Evolutionary conservation across 1,284 basidiomycete species (phyloP), one percentile per base, ranked within the genome.

Genomic region (Cutaneotrichosporon sp.): DNA sequence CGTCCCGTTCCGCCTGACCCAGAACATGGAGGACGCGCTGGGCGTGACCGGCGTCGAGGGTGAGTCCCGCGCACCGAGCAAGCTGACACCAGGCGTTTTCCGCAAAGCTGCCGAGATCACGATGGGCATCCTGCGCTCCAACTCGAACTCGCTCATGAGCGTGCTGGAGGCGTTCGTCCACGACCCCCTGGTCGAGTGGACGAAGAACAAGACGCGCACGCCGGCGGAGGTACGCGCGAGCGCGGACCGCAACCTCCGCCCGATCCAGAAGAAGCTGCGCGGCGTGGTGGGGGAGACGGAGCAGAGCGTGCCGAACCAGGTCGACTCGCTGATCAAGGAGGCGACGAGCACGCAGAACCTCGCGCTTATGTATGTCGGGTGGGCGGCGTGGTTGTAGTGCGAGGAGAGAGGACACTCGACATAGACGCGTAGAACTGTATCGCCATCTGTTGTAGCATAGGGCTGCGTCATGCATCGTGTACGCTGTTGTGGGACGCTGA

Each of bases 121-220:
- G 0, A 80, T 98, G 78, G 81, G 85, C 53, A 79, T 97, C 27
- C 80, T 99, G 29, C 83, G 91, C 26, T 84, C 87, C 60, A 94
- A 98, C 79, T 88, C 86, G 67, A 93, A 97, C 72, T 88, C 88
- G 48, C 78, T 99, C 56, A 94, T 96, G 86, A 94, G 86, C 69
- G 90, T 98, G 1, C 81, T 99, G 33, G 94, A 98, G 68, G 90
- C 96, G 1, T 98, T 98, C 74, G 85, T 97, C 31, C 96, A 98
- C 65, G 96, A 99, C 72, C 96, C 96, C 1, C 80, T 99, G 3
- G 87, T 94, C 26, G 96, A 99, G 74, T 98, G 92, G 89, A 87
- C 91, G 56, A 86, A 89, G 46, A 25, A 32, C 42, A 61, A 65
- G 11, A 59, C 59, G n/a, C n/a, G n/a, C n/a, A n/a, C n/a, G 46